A percentile compares a stretch with the other conserved stretches of the same genome.
phyloP scores from a whole-genome alignment of 192 early-diverging fungal species.

The Mortierella hygrophila region DNA sequence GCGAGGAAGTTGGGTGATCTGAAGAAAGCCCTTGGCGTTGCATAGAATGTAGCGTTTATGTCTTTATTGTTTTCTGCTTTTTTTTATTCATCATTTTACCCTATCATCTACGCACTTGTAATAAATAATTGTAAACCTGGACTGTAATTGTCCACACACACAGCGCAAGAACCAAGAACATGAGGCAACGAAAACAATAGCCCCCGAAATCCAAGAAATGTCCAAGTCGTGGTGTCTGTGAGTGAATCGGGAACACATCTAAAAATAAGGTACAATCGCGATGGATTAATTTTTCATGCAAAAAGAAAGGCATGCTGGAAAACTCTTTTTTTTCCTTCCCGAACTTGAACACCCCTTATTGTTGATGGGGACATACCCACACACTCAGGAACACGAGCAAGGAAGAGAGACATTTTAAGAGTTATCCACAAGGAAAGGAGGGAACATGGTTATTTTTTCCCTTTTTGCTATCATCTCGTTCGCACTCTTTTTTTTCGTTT shows the following conservation, averaged over 20 bases:
- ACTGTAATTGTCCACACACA: background rate
- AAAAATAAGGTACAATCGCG: background rate
- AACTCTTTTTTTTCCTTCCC: background rate
- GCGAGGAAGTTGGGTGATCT: slow-evolving; percentile 77
- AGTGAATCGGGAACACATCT: background rate
- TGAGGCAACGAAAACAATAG: no score
- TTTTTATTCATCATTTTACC: background rate
- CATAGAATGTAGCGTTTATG: background rate
- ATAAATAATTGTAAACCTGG: background rate
- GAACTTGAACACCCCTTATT: background rate
- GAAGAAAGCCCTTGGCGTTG: slow-evolving; percentile 67
- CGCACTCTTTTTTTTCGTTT: background rate
- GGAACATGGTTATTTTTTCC: background rate
- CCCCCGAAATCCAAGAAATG: no score
- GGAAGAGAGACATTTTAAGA: background rate
- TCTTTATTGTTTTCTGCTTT: background rate
- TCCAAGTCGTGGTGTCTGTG: no score
- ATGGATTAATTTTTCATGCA: background rate
- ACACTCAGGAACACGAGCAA: background rate
- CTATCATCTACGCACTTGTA: background rate
- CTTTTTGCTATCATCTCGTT: background rate
- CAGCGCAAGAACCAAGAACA: no score
- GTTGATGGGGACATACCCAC: no score
- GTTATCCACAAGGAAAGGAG: background rate
- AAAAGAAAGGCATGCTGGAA: background rate